Base-by-base conservation (phyloP, 371 early-diverging fungal genomes). In the Lichtheimia hyalospora region DNA sequence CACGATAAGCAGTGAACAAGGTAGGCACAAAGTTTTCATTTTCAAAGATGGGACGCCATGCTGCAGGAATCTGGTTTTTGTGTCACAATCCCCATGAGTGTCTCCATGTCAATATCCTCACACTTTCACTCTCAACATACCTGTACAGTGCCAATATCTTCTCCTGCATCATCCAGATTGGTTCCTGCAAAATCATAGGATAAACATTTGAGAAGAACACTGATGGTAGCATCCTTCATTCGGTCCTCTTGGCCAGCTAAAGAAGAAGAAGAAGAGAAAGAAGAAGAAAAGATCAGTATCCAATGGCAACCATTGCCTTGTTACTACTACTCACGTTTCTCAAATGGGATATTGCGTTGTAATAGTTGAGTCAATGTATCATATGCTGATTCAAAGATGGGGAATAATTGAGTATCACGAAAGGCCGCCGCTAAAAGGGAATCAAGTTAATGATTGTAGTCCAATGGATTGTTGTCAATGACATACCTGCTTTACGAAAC, bases 181-280 rank as follows among this genome's bases (percentile, higher is more conserved):
- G 94, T 85, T 27, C 95, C 94, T 34, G 90, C 89, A 66, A 96
- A 96, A 68, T 95, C 95, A 75, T 92, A 96, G 0, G 82, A 76
- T 48, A 95, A 68, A 58, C 92, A 92, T 27, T 84, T 86, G 39
- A 84, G 69, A 61, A 94, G 74, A 23, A 94, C 75, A 58, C 68
- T 65, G 50, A 94, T 60, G 20, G 85, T 75, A 34, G 82, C 76
- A 43, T 86, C 88, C 41, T 79, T 78, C 44, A 88, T 62, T 4
- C 81, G 82, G n/a, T 77, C 71, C 56, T 82, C 77, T 46, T 82
- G 73, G 23, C 58, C 58, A 61, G 79, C 79, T 75, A 69, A 49
- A 25, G n/a, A 23, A 54, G n/a, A n/a, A n/a, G n/a, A n/a, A n/a
- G n/a, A n/a, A n/a, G n/a, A n/a, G n/a, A n/a, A n/a, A n/a, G n/a